These are phyloP conservation scores for Allium sativum DNA, from an alignment of 106 monocot species.

Conservation along the genomic window DNA sequence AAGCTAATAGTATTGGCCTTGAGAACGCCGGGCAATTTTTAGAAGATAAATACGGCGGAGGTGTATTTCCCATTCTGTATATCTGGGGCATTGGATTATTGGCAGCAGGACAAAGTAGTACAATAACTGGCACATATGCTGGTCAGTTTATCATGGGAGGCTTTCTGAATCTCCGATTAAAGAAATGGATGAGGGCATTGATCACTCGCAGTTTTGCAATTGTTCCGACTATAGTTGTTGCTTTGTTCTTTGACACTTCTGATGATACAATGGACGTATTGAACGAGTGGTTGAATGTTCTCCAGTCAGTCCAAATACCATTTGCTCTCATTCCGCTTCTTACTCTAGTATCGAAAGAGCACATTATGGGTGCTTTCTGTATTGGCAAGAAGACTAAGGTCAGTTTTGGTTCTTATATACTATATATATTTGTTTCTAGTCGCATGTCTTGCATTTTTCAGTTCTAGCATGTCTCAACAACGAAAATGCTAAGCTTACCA, in stretches of 20 bases:
- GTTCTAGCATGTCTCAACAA: too few relatives aligned
- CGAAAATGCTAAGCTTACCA: too few relatives aligned
- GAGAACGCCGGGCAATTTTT: conserved; percentile 85
- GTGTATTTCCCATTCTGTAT: conserved; percentile 72
- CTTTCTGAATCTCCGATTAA: conserved; percentile 69
- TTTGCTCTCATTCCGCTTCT: conserved; percentile 93
- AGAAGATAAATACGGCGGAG: conserved; percentile 71
- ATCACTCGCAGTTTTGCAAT: conserved; percentile 93
- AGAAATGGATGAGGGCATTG: conserved; percentile 85
- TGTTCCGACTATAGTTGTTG: conserved; percentile 77
- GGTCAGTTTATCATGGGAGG: conserved; percentile 99
- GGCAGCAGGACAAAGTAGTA: conserved; percentile 91
- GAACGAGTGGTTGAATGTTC: conserved; percentile 90
- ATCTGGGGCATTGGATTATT: conserved; percentile 92
- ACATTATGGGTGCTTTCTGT: conserved; percentile 68
- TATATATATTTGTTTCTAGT: too few relatives aligned
- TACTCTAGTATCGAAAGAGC: conserved; percentile 75
- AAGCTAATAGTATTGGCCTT: conserved; percentile 63
- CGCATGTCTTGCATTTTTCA: too few relatives aligned
- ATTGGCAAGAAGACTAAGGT: conserved; percentile 61
- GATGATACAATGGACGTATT: conserved; percentile 66
- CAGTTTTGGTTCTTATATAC: conserved; percentile 1
- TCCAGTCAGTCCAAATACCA: conserved; percentile 89
- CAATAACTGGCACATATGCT: conserved; percentile 93
- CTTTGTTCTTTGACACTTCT: conserved; percentile 65